A percentile compares a stretch with the other conserved stretches of the same genome.
phyloP scores from a whole-genome alignment of 1,284 basidiomycete genomes.

The Peniophora sp. region DNA sequence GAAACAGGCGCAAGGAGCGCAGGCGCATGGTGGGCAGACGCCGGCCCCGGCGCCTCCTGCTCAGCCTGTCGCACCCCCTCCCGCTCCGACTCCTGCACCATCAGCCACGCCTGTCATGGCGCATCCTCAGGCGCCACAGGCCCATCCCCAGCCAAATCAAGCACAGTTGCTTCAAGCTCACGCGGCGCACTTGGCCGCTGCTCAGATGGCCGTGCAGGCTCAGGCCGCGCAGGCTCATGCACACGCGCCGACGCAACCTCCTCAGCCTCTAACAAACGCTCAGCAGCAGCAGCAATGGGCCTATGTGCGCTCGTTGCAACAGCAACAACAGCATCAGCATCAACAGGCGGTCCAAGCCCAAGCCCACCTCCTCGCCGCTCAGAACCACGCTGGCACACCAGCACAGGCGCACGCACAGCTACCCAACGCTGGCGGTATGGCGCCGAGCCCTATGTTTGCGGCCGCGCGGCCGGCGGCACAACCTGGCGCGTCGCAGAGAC shows the following conservation, averaged over 20 bases:
- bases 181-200: conserved; percentile 8
- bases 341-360: neutral
- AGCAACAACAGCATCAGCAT: neutral
- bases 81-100: conserved; percentile 6
- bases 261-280: neutral
- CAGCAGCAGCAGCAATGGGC: neutral
- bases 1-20: no score
- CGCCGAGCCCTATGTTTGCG: no score
- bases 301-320: neutral
- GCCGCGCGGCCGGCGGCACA: no score
- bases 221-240: conserved; percentile 7
- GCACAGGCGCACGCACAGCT: neutral
- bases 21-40: no score
- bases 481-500: no score
- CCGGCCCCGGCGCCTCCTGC: no score
- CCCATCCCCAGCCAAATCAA: conserved; percentile 6
- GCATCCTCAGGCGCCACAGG: neutral
- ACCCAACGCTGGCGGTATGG: no score
- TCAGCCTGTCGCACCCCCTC: no score
- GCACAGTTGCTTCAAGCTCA: conserved; percentile 11
- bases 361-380: neutral
- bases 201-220: conserved; percentile 5
- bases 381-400: neutral
- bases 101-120: no score
- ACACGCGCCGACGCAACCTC: neutral